phyloP scores from a whole-genome alignment of 805 yeast species.

The Lachancea sp. region DNA sequence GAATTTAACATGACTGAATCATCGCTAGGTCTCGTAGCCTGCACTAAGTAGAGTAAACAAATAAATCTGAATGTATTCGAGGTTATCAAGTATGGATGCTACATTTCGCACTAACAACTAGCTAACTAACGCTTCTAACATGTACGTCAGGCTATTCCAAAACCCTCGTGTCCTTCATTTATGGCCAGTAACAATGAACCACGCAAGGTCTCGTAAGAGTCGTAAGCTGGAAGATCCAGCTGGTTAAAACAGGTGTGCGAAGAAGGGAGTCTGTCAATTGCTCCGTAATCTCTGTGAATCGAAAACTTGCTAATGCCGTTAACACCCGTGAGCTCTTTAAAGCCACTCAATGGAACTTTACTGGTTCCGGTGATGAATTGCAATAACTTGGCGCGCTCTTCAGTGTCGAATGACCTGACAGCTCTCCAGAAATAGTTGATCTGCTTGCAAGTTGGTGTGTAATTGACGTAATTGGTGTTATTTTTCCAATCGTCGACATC shows the following conservation, averaged over 20 bases:
- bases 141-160: constrained; percentile 51
- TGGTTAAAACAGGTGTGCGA: constrained; percentile 98
- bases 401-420: constrained; percentile 86
- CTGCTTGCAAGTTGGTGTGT: constrained; percentile 75
- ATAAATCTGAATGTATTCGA: too few relatives aligned
- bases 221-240: constrained; percentile 88
- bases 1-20: too few relatives aligned
- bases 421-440: constrained; percentile 98
- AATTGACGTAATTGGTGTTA: constrained; percentile 75
- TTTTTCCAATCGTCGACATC: constrained; percentile 95
- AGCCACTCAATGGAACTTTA: constrained; percentile 92
- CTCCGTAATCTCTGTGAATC: constrained; percentile 83
- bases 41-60: too few relatives aligned
- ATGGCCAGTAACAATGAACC: constrained; percentile 77
- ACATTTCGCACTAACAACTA: too few relatives aligned
- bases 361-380: constrained; percentile 98
- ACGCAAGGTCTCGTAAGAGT: constrained; percentile 76
- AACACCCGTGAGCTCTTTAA: constrained; percentile 82
- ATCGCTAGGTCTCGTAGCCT: too few relatives aligned
- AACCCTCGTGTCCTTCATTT: constrained; percentile 94
- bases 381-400: constrained; percentile 86
- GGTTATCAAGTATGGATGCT: too few relatives aligned
- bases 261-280: constrained; percentile 81
- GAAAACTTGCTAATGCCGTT: constrained; percentile 80
- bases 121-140: too few relatives aligned